Percentiles rank a stretch among this genome's conserved stretches.
Evolutionary conservation across 2,329 filamentous ascomycete species (phyloP).

Genomic region (Exophiala aquamarina): DNA sequence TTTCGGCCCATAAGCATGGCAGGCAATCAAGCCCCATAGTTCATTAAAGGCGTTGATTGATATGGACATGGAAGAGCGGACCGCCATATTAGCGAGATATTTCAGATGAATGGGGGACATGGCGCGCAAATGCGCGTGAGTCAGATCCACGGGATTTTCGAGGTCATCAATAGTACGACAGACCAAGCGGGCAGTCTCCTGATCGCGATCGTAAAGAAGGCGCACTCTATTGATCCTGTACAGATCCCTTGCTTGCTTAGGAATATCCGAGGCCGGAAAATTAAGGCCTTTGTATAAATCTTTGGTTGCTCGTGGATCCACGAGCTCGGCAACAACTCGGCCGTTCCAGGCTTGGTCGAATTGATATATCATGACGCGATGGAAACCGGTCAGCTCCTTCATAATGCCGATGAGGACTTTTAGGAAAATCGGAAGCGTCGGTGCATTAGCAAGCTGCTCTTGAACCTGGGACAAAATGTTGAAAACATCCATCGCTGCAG

Average conservation of each 20-base stretch:
- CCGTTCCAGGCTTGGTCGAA: conserved; percentile 83
- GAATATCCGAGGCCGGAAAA: conserved; percentile 86
- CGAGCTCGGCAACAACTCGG: conserved; percentile 81
- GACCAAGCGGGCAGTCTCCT: conserved; percentile 76
- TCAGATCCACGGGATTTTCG: conserved; percentile 75
- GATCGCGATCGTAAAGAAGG: conserved; percentile 80
- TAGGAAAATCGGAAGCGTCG: conserved; percentile 69
- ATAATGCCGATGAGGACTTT: conserved; percentile 82
- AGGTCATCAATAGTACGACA: conserved; percentile 74
- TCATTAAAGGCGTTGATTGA: conserved; percentile 84
- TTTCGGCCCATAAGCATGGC: conserved; percentile 72
- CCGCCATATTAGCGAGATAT: conserved; percentile 84
- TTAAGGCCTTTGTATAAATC: conserved; percentile 85
- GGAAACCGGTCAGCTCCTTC: conserved; percentile 87
- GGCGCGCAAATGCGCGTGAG: conserved; percentile 78
- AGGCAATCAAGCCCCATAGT: conserved; percentile 84
- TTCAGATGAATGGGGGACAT: conserved; percentile 91
- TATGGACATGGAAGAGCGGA: conserved; percentile 92
- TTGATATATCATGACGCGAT: conserved; percentile 90
- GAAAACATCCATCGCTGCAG: conserved; percentile 89
- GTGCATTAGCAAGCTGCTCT: conserved; percentile 75
- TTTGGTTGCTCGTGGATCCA: conserved; percentile 74
- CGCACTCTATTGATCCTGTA: conserved; percentile 90
- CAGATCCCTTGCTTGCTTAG: conserved; percentile 79
- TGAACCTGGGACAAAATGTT: conserved; percentile 91